Conservation (phyloP, 352 stramenopile species). For the Thraustotheca clavata region DNA sequence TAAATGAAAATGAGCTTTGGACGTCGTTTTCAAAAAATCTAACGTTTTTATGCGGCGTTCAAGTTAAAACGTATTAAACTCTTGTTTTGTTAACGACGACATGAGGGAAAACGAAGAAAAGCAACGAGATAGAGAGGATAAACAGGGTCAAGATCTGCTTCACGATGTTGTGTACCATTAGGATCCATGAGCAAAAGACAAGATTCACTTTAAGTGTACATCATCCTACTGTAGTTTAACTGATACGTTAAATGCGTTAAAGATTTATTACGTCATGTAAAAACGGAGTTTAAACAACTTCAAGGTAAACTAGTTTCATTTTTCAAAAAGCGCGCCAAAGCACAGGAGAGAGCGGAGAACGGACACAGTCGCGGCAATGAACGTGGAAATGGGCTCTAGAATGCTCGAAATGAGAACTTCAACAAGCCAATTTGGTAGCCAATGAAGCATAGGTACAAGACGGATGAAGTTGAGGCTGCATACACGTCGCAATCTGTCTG, state of each 20-base stretch:
- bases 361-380: not conserved
- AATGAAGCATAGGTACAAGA: not conserved
- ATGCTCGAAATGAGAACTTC: not conserved
- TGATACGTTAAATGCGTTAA: not conserved
- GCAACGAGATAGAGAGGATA: no score
- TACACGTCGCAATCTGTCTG: no score
- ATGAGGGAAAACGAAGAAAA: not conserved
- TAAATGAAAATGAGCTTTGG: constrained; percentile 8
- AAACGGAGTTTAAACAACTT: not conserved
- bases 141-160: no score
- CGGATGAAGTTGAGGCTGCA: no score
- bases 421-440: not conserved
- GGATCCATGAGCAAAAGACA: constrained; percentile 5
- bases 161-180: no score
- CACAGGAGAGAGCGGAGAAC: not conserved
- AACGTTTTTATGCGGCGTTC: not conserved
- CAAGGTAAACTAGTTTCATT: not conserved
- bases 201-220: not conserved
- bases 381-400: not conserved
- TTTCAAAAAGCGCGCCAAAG: not conserved
- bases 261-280: not conserved
- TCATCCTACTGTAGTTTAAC: constrained; percentile 2
- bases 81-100: not conserved
- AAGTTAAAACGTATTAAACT: constrained; percentile 5
- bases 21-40: not conserved